Evolutionary conservation across 2,329 filamentous ascomycete genomes (phyloP).

Genomic region (Sodiomyces alkalinus): DNA sequence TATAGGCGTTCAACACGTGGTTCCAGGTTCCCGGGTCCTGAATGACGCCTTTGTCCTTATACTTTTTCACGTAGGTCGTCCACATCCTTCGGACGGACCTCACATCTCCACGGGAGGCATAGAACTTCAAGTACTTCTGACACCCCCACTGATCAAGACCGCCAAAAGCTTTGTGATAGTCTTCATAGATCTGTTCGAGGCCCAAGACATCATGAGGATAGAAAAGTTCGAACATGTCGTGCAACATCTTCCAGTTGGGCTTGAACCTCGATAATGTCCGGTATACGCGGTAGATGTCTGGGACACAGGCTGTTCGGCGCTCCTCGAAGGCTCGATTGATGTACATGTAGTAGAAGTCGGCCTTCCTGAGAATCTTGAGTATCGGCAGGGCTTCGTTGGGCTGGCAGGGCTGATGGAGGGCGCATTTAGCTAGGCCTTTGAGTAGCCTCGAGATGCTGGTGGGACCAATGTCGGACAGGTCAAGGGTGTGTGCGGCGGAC

Average conservation of each 20-base stretch:
- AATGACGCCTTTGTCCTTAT: slow-evolving; percentile 16
- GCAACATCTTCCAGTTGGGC: slow-evolving; percentile 23
- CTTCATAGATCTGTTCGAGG: slow-evolving; percentile 29
- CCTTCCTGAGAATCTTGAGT: slow-evolving; percentile 23
- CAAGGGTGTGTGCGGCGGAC: too few relatives aligned
- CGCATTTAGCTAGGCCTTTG: slow-evolving; percentile 15
- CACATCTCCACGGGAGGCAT: slow-evolving; percentile 32
- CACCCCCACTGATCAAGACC: slow-evolving; percentile 28
- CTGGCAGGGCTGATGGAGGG: slow-evolving; percentile 17
- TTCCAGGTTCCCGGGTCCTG: slow-evolving; percentile 24
- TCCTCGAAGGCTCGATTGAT: slow-evolving; percentile 17
- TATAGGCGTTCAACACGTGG: slow-evolving; percentile 57
- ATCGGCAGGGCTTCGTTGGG: slow-evolving; percentile 20
- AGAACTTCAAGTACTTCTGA: slow-evolving; percentile 31
- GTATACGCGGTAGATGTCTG: slow-evolving; percentile 29
- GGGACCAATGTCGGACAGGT: too few relatives aligned
- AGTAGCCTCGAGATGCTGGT: slow-evolving; percentile 12
- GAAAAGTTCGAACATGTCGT: slow-evolving; percentile 28
- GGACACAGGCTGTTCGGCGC: slow-evolving; percentile 16
- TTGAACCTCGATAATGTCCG: slow-evolving; percentile 22
- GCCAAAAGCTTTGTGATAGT: slow-evolving; percentile 28
- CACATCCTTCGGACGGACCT: slow-evolving; percentile 28
- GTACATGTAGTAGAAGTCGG: slow-evolving; percentile 26
- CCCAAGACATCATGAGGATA: slow-evolving; percentile 21
- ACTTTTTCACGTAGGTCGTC: slow-evolving; percentile 23